These are phyloP conservation scores for Proliferodiscus dingleyae DNA, from an alignment of 2,329 filamentous ascomycete species.

Conservation along the genomic window DNA sequence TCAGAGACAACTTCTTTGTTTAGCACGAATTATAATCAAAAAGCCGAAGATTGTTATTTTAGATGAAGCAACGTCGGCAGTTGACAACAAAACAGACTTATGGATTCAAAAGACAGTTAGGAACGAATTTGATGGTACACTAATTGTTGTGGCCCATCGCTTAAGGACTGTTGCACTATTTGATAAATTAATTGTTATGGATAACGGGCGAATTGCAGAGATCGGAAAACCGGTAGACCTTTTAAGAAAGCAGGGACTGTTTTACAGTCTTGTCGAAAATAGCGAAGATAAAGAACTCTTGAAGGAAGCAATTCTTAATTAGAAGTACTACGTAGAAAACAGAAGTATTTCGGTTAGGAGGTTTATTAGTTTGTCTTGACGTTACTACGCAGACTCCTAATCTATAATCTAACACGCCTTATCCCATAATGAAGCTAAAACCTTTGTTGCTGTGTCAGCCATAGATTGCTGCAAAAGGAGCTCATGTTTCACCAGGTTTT, in stretches of 20 bases:
- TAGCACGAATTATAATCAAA: slow-evolving; percentile 82
- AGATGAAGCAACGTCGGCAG: slow-evolving; percentile 86
- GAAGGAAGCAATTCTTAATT: neutral
- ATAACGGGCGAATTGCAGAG: slow-evolving; percentile 76
- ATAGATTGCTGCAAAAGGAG: no score
- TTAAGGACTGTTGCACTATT: slow-evolving; percentile 85
- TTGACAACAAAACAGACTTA: slow-evolving; percentile 89
- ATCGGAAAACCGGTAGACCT: slow-evolving; percentile 45
- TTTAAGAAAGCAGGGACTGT: neutral
- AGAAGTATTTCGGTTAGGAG: no score
- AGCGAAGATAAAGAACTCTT: neutral
- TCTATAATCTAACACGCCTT: no score
- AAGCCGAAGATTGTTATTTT: slow-evolving; percentile 85
- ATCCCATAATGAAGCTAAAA: no score
- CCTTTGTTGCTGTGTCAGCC: no score
- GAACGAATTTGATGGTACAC: slow-evolving; percentile 77
- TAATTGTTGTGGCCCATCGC: slow-evolving; percentile 86
- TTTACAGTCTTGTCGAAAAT: neutral
- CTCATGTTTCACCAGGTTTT: no score
- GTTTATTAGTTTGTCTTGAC: no score
- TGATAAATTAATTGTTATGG: slow-evolving; percentile 92
- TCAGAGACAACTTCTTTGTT: slow-evolving; percentile 87
- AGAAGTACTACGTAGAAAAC: no score
- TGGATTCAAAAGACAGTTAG: slow-evolving; percentile 81
- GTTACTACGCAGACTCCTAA: no score